phyloP scores from a whole-genome alignment of 257 asterid species.

The Anisodus tanguticus region DNA sequence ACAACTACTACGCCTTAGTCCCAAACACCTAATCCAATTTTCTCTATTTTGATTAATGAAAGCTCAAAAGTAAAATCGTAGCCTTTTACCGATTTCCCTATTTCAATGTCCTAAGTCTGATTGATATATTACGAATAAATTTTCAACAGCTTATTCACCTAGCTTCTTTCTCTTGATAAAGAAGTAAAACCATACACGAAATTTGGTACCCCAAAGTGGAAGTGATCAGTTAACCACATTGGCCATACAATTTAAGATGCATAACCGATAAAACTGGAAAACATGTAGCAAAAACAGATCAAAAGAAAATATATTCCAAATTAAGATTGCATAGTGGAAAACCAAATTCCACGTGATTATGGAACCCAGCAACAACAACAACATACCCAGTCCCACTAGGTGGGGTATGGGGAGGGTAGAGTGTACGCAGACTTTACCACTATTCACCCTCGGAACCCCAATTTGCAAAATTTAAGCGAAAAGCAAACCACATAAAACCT shows the following conservation, averaged over 20 bases:
- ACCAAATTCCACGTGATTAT: too few relatives aligned
- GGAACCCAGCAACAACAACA: too few relatives aligned
- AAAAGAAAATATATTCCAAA: not conserved
- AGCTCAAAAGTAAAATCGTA: conserved; percentile 1
- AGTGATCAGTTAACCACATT: not conserved
- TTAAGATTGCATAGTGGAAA: not conserved
- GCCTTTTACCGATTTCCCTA: not conserved
- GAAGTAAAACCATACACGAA: not conserved
- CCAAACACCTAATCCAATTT: not conserved
- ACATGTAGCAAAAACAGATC: not conserved
- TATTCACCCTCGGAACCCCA: not conserved
- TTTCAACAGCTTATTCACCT: conserved; percentile 1
- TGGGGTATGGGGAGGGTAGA: too few relatives aligned
- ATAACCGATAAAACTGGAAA: not conserved
- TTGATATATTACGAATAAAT: not conserved
- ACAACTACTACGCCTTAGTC: too few relatives aligned
- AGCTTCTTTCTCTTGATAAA: not conserved
- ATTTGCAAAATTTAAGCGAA: too few relatives aligned
- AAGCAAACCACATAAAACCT: not conserved
- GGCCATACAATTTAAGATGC: not conserved
- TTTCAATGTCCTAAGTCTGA: not conserved
- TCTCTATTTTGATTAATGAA: not conserved
- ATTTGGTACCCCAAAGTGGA: not conserved
- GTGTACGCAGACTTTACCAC: too few relatives aligned
- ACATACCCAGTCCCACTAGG: too few relatives aligned